Base-by-base conservation (phyloP, 1,284 basidiomycete species). In the Malassezia slooffiae region DNA sequence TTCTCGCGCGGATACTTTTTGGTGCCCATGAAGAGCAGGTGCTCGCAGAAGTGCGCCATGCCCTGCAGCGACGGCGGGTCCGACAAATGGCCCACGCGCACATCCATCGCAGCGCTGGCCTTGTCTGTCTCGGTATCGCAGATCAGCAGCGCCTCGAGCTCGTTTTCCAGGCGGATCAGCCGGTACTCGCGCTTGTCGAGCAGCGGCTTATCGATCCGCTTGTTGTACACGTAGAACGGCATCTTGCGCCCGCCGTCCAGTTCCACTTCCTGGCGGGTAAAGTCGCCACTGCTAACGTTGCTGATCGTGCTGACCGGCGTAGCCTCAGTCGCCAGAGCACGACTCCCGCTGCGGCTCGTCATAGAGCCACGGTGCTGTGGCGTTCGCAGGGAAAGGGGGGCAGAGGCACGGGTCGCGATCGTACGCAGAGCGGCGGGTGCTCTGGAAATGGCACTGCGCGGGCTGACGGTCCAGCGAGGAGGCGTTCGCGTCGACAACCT, bases 101-200 rank as follows among this genome's bases (percentile, higher is more conserved):
- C 88, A 72, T 93, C 87, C 70, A 97, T 76, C 60, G 86, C 88
- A 1, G 91, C 93, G 1, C 88, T 86, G 5, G 88, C 84, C 74
- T 93, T 95, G 74, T 99, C 93, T 5, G 88, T 81, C 58, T 81
- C 80, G 0, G 78, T 73, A 69, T 99, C 93, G 50, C 85, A 83
- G 16, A 96, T 78, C 13, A 97, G 72, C 52, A 85, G 79, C 1
- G 81, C 87, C 56, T 89, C 81, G 13, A 99, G 74, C 2, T 85
- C 87, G 67, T 97, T 97, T 8, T 81, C 76, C 3, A 97, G 78
- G 36, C 76, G 77, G 46, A 99, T 83, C 41, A 91, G 72, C 44
- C 83, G 50, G 47, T 69, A 70, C 20, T 47, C 22, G 24, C 59
- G 46, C n/a, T 56, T 43, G 31, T 64, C 61, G 11, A 51, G 34